phyloP scores from a whole-genome alignment of 495 filamentous ascomycete genomes.

The Bathelium albidoporum region DNA sequence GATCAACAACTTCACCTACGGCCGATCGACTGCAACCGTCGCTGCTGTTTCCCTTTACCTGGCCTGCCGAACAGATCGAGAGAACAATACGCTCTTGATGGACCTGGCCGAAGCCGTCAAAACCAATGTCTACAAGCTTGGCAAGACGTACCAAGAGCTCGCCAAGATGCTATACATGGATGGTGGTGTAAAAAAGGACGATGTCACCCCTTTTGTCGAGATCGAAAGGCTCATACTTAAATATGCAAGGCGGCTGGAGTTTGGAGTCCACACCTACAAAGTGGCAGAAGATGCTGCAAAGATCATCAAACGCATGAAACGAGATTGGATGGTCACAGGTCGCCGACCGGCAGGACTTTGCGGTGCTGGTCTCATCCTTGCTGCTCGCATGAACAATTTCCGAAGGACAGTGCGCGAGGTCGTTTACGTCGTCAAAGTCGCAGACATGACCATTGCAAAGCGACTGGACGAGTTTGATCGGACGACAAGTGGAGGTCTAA shows the following conservation, averaged over 20 bases:
- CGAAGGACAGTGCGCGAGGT: constrained; percentile 83
- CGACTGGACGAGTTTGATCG: constrained; percentile 81
- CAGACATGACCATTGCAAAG: constrained; percentile 78
- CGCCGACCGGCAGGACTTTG: constrained; percentile 89
- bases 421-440: constrained; percentile 91
- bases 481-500: constrained; percentile 67
- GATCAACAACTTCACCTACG: constrained; percentile 73
- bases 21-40: constrained; percentile 73
- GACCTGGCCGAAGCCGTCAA: constrained; percentile 72
- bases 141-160: constrained; percentile 69
- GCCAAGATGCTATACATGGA: constrained; percentile 52
- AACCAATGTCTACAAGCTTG: constrained; percentile 86
- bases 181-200: constrained; percentile 29
- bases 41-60: constrained; percentile 80
- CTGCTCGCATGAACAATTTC: constrained; percentile 95
- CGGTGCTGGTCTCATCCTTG: constrained; percentile 87
- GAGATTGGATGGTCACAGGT: constrained; percentile 91
- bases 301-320: constrained; percentile 82
- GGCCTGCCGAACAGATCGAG: constrained; percentile 57
- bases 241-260: constrained; percentile 83
- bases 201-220: constrained; percentile 49
- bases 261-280: constrained; percentile 60
- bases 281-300: constrained; percentile 78
- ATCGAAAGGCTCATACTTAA: constrained; percentile 78
- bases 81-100: constrained; percentile 70